Percentiles rank a stretch among this genome's conserved stretches.
Conservation (phyloP, 768 basidiomycete species). For the Collybia sp. region DNA sequence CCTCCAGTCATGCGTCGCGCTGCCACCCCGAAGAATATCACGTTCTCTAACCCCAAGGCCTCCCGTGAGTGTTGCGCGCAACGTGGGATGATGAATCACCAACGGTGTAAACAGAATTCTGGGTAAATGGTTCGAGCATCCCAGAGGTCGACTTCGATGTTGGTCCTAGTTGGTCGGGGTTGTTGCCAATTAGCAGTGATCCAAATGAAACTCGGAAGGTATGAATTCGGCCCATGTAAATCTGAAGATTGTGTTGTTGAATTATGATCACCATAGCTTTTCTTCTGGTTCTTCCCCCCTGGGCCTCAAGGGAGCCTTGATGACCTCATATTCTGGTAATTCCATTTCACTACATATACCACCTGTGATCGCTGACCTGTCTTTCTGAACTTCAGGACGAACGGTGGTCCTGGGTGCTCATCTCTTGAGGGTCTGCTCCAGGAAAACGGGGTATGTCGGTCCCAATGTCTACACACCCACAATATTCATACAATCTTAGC, state of each 20-base stretch:
- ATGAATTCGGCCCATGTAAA: not conserved
- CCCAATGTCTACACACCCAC: not conserved
- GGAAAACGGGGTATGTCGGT: constrained; percentile 61
- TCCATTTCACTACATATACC: not conserved
- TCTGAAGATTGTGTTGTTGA: too few species aligned
- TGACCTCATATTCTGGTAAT: constrained; percentile 72
- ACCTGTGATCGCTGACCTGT: not conserved
- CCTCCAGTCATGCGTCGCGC: not conserved
- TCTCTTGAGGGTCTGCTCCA: constrained; percentile 70
- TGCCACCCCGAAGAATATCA: constrained; percentile 4
- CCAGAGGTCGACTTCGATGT: constrained; percentile 54
- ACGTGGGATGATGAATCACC: not conserved
- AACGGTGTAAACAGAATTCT: not conserved
- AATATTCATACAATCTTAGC: constrained; percentile 32
- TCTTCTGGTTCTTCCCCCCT: constrained; percentile 85
- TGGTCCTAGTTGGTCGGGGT: constrained; percentile 72
- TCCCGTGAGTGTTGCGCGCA: constrained; percentile 2
- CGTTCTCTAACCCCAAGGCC: constrained; percentile 9
- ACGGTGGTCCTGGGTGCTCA: constrained; percentile 79
- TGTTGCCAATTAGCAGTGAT: constrained; percentile 62
- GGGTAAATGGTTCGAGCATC: not conserved
- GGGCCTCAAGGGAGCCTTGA: constrained; percentile 68
- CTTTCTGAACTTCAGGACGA: constrained; percentile 44
- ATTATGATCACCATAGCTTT: constrained; percentile 43
- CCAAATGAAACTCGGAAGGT: constrained; percentile 64